phyloP scores from a whole-genome alignment of 2,329 filamentous ascomycete species.

The Beauveria rudraprayagi region DNA sequence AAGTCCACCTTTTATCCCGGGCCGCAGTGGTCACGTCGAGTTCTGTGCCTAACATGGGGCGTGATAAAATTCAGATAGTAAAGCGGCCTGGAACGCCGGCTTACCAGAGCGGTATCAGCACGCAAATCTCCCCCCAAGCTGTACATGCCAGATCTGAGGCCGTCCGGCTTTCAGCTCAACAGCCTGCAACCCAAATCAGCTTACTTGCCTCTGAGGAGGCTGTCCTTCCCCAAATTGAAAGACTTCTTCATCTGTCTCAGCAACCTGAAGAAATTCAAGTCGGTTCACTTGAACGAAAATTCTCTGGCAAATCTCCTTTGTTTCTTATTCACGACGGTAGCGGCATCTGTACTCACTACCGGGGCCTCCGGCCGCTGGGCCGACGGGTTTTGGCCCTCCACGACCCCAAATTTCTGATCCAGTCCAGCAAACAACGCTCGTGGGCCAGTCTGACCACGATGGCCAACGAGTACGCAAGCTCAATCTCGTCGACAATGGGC shows the following conservation, averaged over 20 bases:
- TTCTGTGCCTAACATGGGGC: not conserved
- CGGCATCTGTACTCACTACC: constrained; percentile 17
- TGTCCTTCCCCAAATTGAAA: not conserved
- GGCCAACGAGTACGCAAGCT: not conserved
- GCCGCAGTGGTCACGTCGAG: not conserved
- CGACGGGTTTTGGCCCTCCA: constrained; percentile 15
- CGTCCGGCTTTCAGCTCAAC: not conserved
- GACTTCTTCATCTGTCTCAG: not conserved
- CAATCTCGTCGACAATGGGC: not conserved
- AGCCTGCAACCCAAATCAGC: not conserved
- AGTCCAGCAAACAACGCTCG: constrained; percentile 6
- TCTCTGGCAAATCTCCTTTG: constrained; percentile 1
- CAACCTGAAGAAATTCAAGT: not conserved
- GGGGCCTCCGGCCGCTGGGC: not conserved
- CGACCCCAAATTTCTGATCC: constrained; percentile 9
- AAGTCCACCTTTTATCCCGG: not conserved
- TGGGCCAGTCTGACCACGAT: not conserved
- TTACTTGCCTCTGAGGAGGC: not conserved
- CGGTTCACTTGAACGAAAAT: not conserved
- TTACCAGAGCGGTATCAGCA: not conserved
- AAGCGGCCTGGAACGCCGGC: not conserved
- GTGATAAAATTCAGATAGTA: not conserved
- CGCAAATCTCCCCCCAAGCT: not conserved
- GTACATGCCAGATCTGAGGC: not conserved
- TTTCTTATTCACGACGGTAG: constrained; percentile 24